Evolutionary conservation across 169 alveolate genomes (phyloP).

Genomic region (Toxoplasma gondii): DNA sequence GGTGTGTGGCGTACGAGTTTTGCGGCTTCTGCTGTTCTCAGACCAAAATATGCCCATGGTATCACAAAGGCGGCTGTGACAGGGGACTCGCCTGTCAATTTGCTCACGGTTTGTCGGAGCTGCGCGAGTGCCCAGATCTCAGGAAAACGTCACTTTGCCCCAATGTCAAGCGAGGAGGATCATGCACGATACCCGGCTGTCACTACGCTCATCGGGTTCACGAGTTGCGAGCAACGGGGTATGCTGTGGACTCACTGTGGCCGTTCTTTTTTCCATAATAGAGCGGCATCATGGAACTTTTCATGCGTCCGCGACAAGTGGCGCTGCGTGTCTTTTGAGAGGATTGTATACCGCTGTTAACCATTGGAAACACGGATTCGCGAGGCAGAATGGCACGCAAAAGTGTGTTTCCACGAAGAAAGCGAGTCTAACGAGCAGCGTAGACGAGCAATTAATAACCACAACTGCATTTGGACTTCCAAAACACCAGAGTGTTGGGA

Average conservation of each 20-base stretch:
- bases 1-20: no score
- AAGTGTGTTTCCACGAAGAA: no score
- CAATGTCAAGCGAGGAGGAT: slow-evolving; percentile 44
- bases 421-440: no score
- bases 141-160: slow-evolving; percentile 66
- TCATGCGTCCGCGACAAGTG: no score
- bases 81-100: slow-evolving; percentile 65
- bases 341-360: no score
- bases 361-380: no score
- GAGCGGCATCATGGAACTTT: slow-evolving; percentile 1
- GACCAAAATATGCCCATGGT: slow-evolving; percentile 73
- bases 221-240: slow-evolving; percentile 58
- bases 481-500: no score
- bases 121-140: slow-evolving; percentile 64
- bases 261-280: not conserved
- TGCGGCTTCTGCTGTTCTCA: slow-evolving; percentile 21
- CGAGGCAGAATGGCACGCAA: no score
- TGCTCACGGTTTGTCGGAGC: slow-evolving; percentile 59
- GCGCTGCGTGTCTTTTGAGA: no score
- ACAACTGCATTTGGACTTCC: no score
- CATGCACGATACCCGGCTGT: slow-evolving; percentile 48
- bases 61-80: slow-evolving; percentile 60
- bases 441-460: no score
- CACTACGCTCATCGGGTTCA: slow-evolving; percentile 50
- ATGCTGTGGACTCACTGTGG: not conserved